Evolutionary conservation across 129 eudicot genomes (phyloP), one percentile per base, ranked within the genome.

Genomic region (Helichrysum umbraculigerum): DNA sequence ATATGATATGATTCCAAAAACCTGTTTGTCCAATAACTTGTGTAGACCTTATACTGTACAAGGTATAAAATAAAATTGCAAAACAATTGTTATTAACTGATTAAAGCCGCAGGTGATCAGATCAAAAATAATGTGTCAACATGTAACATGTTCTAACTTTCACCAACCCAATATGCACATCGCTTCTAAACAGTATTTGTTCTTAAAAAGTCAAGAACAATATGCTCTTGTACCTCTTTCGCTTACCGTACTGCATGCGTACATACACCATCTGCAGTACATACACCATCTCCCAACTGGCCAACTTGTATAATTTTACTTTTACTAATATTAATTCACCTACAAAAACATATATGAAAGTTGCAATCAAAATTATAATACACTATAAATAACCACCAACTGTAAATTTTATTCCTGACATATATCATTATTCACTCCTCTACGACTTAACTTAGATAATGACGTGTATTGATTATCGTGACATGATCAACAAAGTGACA

Each of bases 301-400:
- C 29, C 41, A 60, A 41, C 17, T 47, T 47, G 54, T 47, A 47
- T 47, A 47, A 47, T 47, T 47, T 12, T 5, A 14, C 54, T 47
- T 12, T 12, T 47, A 47, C 17, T 47, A 15, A 47, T 58, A 62
- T n/a, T 17, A 59, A 58, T 37, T 42, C 70, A 63, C 71, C 71
- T 75, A 41, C 32, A 62, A 62, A 28, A 63, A 29, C 57, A 62
- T 16, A 62, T 16, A 74, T 41, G 29, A 62, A 74, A 72, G 35
- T 35, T 72, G 64, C 32, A n/a, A n/a, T n/a, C n/a, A n/a, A n/a
- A n/a, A n/a, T n/a, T n/a, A n/a, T n/a, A 11, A 41, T 47, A 32
- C 15, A 41, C 28, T 28, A 74, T 47, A 47, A 12, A 47, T 47
- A 47, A 63, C 60, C 29, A 44, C 58, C n/a, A 47, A 22, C 78